Evolutionary conservation across 768 basidiomycete species (phyloP).

Genomic region (Hemileccinum rubropunctum): DNA sequence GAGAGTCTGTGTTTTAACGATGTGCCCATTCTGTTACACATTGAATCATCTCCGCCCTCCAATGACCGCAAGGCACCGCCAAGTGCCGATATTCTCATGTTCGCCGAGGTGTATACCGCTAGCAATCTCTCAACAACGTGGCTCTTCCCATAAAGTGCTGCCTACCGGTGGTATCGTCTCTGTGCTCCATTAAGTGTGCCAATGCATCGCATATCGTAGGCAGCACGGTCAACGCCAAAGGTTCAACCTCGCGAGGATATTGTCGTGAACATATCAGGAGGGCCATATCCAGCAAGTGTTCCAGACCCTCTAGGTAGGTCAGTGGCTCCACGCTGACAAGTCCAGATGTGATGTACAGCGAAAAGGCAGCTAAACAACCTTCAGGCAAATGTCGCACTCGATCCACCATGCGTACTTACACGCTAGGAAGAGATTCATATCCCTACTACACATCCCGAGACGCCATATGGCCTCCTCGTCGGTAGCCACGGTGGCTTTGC

Average conservation of each 20-base stretch:
- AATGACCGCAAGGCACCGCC: conserved; percentile 37
- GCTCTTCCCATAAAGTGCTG: not conserved
- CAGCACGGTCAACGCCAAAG: conserved; percentile 48
- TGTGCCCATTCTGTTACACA: conserved; percentile 22
- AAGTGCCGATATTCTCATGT: conserved; percentile 51
- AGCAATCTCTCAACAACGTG: not conserved
- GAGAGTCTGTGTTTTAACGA: conserved; percentile 34
- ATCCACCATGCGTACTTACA: conserved; percentile 34
- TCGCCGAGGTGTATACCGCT: conserved; percentile 10
- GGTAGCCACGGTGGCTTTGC: conserved; percentile 5
- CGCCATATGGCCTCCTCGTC: conserved; percentile 39
- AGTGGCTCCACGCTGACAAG: conserved; percentile 33
- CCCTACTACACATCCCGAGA: conserved; percentile 27
- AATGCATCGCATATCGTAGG: conserved; percentile 53
- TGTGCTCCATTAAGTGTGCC: conserved; percentile 33
- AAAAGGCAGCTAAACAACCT: conserved; percentile 41
- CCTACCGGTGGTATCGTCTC: conserved; percentile 28
- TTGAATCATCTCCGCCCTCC: conserved; percentile 8
- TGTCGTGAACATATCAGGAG: conserved; percentile 47
- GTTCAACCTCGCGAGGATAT: conserved; percentile 45
- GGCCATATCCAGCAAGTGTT: conserved; percentile 48
- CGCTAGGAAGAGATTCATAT: conserved; percentile 36
- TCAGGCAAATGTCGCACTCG: not conserved
- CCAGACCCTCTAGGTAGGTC: conserved; percentile 40
- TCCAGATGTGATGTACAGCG: conserved; percentile 39